phyloP scores from a whole-genome alignment of 441 rosid species.

The Jatropha podagrica region DNA sequence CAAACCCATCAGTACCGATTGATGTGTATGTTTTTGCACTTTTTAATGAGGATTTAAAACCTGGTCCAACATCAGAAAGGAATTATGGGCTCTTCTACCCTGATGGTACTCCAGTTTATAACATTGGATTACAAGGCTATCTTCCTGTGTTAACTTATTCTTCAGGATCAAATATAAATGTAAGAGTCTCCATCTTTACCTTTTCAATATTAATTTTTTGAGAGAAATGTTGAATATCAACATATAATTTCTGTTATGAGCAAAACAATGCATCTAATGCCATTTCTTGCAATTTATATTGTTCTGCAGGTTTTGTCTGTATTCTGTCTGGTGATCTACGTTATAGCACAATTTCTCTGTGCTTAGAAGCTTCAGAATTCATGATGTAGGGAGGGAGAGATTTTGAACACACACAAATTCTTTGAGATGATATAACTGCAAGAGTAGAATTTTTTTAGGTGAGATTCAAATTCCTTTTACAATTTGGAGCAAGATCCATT shows the following conservation, averaged over 20 bases:
- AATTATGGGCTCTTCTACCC: slow-evolving; percentile 82
- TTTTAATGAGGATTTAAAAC: slow-evolving; percentile 76
- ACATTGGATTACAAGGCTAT: slow-evolving; percentile 61
- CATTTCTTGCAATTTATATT: slow-evolving; percentile 10
- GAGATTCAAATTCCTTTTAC: slow-evolving; percentile 26
- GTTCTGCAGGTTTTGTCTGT: slow-evolving; percentile 51
- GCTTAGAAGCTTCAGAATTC: slow-evolving; percentile 22
- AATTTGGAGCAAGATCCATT: slow-evolving; percentile 6
- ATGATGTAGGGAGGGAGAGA: slow-evolving; percentile 1
- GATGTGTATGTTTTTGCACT: slow-evolving; percentile 72
- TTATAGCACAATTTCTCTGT: slow-evolving; percentile 22
- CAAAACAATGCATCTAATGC: background rate
- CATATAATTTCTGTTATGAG: background rate
- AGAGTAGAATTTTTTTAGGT: slow-evolving; percentile 23
- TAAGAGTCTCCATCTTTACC: slow-evolving; percentile 14
- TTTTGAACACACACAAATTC: background rate
- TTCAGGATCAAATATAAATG: slow-evolving; percentile 33
- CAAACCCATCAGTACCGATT: slow-evolving; percentile 59
- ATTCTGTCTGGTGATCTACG: slow-evolving; percentile 32
- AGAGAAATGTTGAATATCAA: background rate
- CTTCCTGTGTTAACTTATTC: slow-evolving; percentile 56
- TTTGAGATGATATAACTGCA: slow-evolving; percentile 9
- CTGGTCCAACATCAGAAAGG: slow-evolving; percentile 80
- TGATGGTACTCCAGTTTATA: slow-evolving; percentile 70
- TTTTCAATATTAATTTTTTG: background rate